phyloP scores from a whole-genome alignment of 2,329 filamentous ascomycete genomes.

The Alternaria sp. region DNA sequence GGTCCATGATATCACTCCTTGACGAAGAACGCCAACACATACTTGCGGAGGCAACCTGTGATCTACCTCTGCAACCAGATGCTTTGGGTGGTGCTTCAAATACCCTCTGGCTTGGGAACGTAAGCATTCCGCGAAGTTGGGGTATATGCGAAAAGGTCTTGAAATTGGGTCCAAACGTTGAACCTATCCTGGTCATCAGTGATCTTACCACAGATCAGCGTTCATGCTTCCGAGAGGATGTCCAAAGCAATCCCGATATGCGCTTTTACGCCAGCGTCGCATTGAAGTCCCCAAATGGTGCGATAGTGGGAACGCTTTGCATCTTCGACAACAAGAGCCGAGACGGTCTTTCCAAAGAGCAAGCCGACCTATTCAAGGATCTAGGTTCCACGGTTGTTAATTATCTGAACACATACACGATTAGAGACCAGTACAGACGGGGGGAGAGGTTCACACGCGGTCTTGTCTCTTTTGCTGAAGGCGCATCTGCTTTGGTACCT shows the following conservation, averaged over 20 bases:
- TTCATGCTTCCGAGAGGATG: neutral
- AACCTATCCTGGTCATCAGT: constrained; percentile 19
- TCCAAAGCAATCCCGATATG: constrained; percentile 8
- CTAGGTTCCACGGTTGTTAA: constrained; percentile 36
- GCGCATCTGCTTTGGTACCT: constrained; percentile 31
- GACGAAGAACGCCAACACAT: constrained; percentile 47
- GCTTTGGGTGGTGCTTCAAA: constrained; percentile 13
- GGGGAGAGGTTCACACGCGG: constrained; percentile 44
- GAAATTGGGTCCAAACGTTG: neutral
- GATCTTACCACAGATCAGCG: constrained; percentile 9
- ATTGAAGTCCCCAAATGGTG: constrained; percentile 31
- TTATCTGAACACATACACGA: constrained; percentile 38
- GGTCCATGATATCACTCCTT: constrained; percentile 49
- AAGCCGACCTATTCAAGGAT: constrained; percentile 29
- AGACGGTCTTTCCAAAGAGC: constrained; percentile 20
- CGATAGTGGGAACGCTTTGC: constrained; percentile 35
- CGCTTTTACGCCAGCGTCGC: constrained; percentile 43
- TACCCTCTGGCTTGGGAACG: constrained; percentile 40
- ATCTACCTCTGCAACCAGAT: constrained; percentile 31
- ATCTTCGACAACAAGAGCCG: constrained; percentile 36
- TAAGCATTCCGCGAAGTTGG: constrained; percentile 38
- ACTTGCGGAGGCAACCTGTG: constrained; percentile 50
- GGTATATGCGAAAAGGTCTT: constrained; percentile 37
- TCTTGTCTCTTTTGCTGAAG: constrained; percentile 42
- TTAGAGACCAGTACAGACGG: constrained; percentile 35